Conservation (phyloP, 768 basidiomycete genomes). For the Amanita rubescens region DNA sequence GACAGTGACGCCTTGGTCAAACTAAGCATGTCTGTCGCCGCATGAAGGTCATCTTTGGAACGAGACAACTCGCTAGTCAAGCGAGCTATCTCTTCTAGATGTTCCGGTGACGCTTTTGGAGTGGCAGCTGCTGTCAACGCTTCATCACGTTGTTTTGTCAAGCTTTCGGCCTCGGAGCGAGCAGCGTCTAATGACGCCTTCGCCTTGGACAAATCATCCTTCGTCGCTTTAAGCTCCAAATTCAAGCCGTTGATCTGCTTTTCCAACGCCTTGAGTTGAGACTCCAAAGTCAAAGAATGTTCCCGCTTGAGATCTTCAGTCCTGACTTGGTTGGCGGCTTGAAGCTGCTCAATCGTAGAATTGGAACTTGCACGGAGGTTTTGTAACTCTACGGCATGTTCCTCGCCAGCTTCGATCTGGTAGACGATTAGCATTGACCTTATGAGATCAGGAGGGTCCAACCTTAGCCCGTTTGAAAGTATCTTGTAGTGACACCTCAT, state of each 20-base stretch:
- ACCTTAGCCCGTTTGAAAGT: conserved; percentile 80
- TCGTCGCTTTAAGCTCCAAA: conserved; percentile 76
- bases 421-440: not conserved
- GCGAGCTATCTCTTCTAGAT: conserved; percentile 46
- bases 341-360: conserved; percentile 62
- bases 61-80: conserved; percentile 52
- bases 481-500: conserved; percentile 51
- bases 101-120: conserved; percentile 35
- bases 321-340: conserved; percentile 49
- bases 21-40: conserved; percentile 56
- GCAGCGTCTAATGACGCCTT: conserved; percentile 51
- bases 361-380: conserved; percentile 59
- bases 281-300: conserved; percentile 53
- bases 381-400: conserved; percentile 66
- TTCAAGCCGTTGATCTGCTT: conserved; percentile 56
- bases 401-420: conserved; percentile 64
- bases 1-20: conserved; percentile 65
- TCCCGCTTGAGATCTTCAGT: conserved; percentile 58
- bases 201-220: conserved; percentile 74
- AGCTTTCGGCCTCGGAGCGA: conserved; percentile 44
- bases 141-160: conserved; percentile 61
- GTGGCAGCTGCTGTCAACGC: conserved; percentile 40
- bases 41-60: conserved; percentile 63
- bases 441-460: conserved; percentile 8
- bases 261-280: conserved; percentile 46